Conservation (phyloP, 2,329 filamentous ascomycete species). For the Massarina eburnea region DNA sequence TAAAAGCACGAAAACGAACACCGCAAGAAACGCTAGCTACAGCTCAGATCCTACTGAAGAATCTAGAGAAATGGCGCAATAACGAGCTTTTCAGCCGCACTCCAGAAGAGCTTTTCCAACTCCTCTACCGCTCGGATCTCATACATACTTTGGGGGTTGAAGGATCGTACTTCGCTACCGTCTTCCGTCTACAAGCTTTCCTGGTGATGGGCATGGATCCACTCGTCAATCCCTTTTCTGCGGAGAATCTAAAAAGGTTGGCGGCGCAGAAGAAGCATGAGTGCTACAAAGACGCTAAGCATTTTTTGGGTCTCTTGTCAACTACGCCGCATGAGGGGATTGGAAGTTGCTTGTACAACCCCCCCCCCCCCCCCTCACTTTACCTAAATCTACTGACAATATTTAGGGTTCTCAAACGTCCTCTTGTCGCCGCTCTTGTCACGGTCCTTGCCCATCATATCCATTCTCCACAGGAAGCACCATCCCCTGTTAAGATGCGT, state of each 20-base stretch:
- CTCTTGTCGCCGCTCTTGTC: constrained; percentile 22
- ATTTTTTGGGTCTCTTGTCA: constrained; percentile 18
- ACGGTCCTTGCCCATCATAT: constrained; percentile 23
- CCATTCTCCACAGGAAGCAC: constrained; percentile 11
- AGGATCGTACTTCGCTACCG: constrained; percentile 27
- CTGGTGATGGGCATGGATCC: constrained; percentile 15
- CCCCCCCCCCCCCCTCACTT: not conserved
- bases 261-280: constrained; percentile 16
- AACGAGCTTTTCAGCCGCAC: constrained; percentile 24
- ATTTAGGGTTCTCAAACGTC: constrained; percentile 12
- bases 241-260: constrained; percentile 14
- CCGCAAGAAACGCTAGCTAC: constrained; percentile 9
- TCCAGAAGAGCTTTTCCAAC: constrained; percentile 18
- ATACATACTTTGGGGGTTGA: constrained; percentile 22
- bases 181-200: constrained; percentile 22
- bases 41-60: constrained; percentile 7
- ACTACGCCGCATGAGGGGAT: constrained; percentile 23
- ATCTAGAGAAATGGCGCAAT: constrained; percentile 16
- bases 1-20: constrained; percentile 5
- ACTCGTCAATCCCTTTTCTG: constrained; percentile 20
- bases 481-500: constrained; percentile 8
- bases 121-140: constrained; percentile 29
- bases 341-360: constrained; percentile 21
- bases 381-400: not conserved
- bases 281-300: constrained; percentile 17